Conservation (phyloP, 2,329 filamentous ascomycete genomes). For the Venturia nashicola region DNA sequence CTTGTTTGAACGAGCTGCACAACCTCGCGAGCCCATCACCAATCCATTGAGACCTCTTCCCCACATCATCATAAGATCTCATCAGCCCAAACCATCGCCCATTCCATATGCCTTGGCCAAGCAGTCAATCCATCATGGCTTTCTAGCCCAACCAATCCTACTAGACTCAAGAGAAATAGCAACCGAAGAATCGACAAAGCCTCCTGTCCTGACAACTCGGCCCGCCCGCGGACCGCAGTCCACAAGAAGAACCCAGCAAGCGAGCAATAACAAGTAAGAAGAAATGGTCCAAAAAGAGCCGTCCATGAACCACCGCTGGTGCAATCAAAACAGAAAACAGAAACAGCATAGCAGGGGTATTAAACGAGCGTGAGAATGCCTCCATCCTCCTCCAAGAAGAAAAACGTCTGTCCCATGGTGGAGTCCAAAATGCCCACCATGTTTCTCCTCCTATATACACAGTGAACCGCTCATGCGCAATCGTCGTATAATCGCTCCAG, state of each 20-base stretch:
- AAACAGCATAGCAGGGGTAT: background rate
- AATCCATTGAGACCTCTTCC: background rate
- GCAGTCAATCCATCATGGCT: background rate
- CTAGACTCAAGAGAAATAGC: background rate
- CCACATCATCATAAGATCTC: background rate
- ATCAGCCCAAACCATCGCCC: background rate
- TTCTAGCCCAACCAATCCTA: background rate
- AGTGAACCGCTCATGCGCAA: background rate
- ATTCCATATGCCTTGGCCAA: background rate
- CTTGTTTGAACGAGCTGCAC: background rate
- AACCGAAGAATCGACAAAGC: background rate
- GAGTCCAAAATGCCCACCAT: background rate
- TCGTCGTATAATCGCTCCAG: background rate
- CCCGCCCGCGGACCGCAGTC: background rate
- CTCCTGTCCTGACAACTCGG: background rate
- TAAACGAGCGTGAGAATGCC: conserved; percentile 1
- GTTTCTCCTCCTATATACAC: background rate
- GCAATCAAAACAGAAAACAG: background rate
- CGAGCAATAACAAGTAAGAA: background rate
- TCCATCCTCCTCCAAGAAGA: background rate
- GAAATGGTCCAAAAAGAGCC: background rate
- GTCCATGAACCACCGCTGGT: background rate
- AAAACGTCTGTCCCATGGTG: background rate
- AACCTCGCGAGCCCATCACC: background rate
- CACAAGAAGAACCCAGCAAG: background rate